Evolutionary conservation across 225 moss, liverwort and hornwort genomes (phyloP), one percentile per base, ranked within the genome.

Genomic region (Physcomitrium patens): DNA sequence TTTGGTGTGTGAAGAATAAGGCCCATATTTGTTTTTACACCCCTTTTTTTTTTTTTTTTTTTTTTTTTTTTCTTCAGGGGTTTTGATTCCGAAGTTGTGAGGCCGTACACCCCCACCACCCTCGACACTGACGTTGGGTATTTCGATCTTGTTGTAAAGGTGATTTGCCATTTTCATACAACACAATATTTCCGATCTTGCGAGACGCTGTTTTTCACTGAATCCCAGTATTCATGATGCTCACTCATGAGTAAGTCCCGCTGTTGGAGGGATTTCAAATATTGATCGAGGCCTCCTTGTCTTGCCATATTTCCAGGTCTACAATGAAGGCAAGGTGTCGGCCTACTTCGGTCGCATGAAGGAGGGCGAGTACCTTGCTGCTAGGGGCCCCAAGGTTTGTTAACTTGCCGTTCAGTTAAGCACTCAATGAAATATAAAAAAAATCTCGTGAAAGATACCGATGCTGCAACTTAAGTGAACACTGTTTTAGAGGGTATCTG

Each of bases 61-160:
- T 1, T 9, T 0, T 18, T 0, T n/a, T 9, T 10, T 28, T 65
- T 70, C 37, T 13, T 3, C 75, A 97, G 97, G 87, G 99, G 99
- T 59, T 84, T 65, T 62, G 93, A 93, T 80, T 72, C 82, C 6
- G 87, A 89, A 81, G 99, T 99, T 70, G 80, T 89, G 3, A 91
- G 88, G 83, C 95, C 95, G 23, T 99, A 95, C 49, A 99, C 99
- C 12, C 99, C 99, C 61, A 95, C 95, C 59, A 99, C 95, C 52
- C 84, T 99, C 22, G 99, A 99, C 77, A 68, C 93, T 9, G 95
- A 99, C 63, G 58, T 91, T 56, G 95, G 99, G 18, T 72, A 84
- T 70, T 95, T 99, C 67, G 99, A 99, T 20, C 84, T 99, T 50
- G 99, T 99, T 60, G 91, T 95, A 8, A 99, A 99, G 99, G 99